Base-by-base conservation (phyloP, 129 eudicot genomes). In the Centrapalus pauciflorus region DNA sequence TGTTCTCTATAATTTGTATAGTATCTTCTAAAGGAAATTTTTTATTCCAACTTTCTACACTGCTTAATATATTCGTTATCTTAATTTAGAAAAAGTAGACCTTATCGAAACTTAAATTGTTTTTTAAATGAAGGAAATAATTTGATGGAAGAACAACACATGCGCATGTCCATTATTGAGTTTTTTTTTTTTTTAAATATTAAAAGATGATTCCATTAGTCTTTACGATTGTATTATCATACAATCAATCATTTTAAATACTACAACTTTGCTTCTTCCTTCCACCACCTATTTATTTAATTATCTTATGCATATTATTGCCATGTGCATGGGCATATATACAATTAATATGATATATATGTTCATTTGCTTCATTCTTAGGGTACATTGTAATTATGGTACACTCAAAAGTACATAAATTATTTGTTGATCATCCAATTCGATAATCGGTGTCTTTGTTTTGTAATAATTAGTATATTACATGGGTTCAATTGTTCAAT, bases 181-280 rank as follows among this genome's bases (percentile, higher is more conserved):
- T 46, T 8, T 49, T 30, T 24, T 8, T 49, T 30, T 24, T 66
- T 66, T 66, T 23, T 66, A 13, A 66, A 49, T 5, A 29, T 46
- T 26, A 49, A n/a, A 66, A 48, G 71, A 30, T 48, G 29, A 66
- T 48, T 66, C 60, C 60, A 66, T 66, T 48, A 66, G 28, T 65
- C 21, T 48, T 29, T 48, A 27, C n/a, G 48, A n/a, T 58, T n/a
- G n/a, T n/a, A n/a, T n/a, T 50, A 28, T 46, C 46, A 17, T 48
- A 48, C 19, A 30, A 46, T 66, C 26, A 66, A 66, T 48, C 2
- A 37, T 9, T 37, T 10, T 7, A 37, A 48, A 48, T 58, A 49
- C 71, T 28, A 0, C 71, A 66, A 17, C 71, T 66, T 46, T 66
- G 71, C 71, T 66, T 48, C 59, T 46, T 48, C 71, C 59, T 46